phyloP scores from a whole-genome alignment of 106 monocot species.

The Platanthera zijinensis region DNA sequence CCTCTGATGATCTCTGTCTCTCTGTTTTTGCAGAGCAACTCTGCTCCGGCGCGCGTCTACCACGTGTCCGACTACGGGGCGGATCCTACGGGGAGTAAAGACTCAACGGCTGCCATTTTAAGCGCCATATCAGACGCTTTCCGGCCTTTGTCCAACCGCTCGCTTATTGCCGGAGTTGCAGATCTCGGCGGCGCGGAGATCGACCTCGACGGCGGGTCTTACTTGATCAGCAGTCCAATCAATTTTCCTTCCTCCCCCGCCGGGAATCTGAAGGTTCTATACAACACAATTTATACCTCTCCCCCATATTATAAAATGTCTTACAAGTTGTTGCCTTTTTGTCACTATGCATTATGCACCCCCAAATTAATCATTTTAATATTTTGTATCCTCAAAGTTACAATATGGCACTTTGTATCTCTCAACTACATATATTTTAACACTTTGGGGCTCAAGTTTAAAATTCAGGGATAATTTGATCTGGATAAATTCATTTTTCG shows the following conservation, averaged over 20 bases:
- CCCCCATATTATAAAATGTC: no score
- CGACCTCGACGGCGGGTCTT: conserved; percentile 59
- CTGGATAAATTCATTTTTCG: no score
- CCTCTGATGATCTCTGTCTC: not conserved
- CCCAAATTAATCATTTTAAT: no score
- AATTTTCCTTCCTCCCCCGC: conserved; percentile 37
- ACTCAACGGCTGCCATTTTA: conserved; percentile 48
- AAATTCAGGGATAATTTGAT: no score
- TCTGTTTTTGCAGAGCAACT: not conserved
- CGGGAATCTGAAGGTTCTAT: conserved; percentile 55
- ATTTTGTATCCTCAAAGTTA: no score
- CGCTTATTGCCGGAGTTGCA: conserved; percentile 34
- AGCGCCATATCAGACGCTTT: conserved; percentile 51
- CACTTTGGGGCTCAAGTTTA: no score
- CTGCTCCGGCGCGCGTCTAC: conserved; percentile 33
- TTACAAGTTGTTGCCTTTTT: no score
- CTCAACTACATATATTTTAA: no score
- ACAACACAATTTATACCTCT: no score
- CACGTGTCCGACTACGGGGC: conserved; percentile 71
- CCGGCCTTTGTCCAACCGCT: conserved; percentile 9
- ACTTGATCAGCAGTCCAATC: conserved; percentile 40
- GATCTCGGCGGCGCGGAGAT: conserved; percentile 70
- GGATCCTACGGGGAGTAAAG: conserved; percentile 47
- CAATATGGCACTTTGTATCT: no score
- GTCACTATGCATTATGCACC: no score